Base-by-base conservation (phyloP, 257 asterid genomes). In the Parsonsia alboflavescens region DNA sequence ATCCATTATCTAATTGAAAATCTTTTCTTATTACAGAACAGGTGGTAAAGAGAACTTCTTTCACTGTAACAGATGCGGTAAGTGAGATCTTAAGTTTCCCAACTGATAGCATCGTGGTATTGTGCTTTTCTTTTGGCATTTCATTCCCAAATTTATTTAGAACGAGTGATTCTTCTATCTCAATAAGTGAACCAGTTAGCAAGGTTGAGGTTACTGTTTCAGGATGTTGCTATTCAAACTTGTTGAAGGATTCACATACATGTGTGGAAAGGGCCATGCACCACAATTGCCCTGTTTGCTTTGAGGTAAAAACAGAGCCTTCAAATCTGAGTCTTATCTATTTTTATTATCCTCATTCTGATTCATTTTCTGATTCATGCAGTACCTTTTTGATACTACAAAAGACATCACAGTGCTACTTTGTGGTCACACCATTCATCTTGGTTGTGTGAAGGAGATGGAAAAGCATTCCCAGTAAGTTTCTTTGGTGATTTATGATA, bases 211-310 rank as follows among this genome's bases (percentile, higher is more conserved):
- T 48, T 70, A 48, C 17, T 17, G 41, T 64, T 68, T 13, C 86
- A 90, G 95, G 83, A 82, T 90, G 96, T 75, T 89, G 96, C 80
- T 87, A 90, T 82, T 77, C 90, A 28, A 89, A 86, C 41, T 53
- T 78, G 33, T 74, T 87, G 73, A 87, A 87, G 81, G 96, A 83
- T 69, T 79, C 93, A 48, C 95, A 90, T 76, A 77, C 56, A 69
- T 90, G 93, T 49, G 83, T 90, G 13, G 96, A 90, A 83, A 80
- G 91, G 80, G 93, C 95, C 0, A 87, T 90, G 96, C 95, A 90
- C 77, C 94, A 89, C 80, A 83, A 89, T 53, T 90, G 95, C 73
- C 89, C 95, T 0, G 84, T 90, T 80, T 90, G 95, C 85, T 90
- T 87, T 28, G 96, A 87, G 96, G 94, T 90, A 84, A 68, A 36